Base-by-base conservation (phyloP, 1,284 basidiomycete species). In the Cystobasidium pallidum region DNA sequence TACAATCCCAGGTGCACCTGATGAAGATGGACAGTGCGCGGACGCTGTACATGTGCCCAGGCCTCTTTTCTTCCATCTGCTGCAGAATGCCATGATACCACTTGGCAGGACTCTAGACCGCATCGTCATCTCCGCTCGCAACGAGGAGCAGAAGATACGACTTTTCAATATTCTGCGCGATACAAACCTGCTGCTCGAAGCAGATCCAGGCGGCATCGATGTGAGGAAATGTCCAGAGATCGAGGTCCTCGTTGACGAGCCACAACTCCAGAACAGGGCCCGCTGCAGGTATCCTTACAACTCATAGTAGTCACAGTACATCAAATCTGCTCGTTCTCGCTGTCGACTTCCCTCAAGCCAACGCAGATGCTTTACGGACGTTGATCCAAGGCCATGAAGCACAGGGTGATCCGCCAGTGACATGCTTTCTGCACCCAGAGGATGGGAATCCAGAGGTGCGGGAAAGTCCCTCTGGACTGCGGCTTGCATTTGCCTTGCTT, bases 381-480 rank as follows among this genome's bases (percentile, higher is more conserved):
- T 52, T 66, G 32, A 66, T 66, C 15, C 24, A 6, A 15, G 65
- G 51, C 11, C 51, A 66, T 41, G 51, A 66, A 45, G 43, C 15
- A 15, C 2, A 28, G 3, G n/a, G 15, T 21, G 36, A 66, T 3
- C n/a, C 7, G 7, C 65, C 51, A n/a, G 65, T 66, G 17, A 66
- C 65, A 17, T 52, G 45, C 51, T 66, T 66, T 21, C 21, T 66
- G 17, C 65, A 66, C 28, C 51, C 52, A 15, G 65, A 66, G 21
- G 65, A 66, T 36, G 65, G 65, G 36, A 34, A 66, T 36, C 65
- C 65, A 55, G 65, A 66, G 52, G 65, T 66, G 51, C 8, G 65
- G 36, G 1, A 26, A n/a, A n/a, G n/a, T n/a, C n/a, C n/a, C n/a
- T n/a, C n/a, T n/a, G n/a, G n/a, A n/a, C n/a, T n/a, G n/a, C n/a